Conservation (phyloP, 805 yeast genomes). For the Brettanomyces nanus region DNA sequence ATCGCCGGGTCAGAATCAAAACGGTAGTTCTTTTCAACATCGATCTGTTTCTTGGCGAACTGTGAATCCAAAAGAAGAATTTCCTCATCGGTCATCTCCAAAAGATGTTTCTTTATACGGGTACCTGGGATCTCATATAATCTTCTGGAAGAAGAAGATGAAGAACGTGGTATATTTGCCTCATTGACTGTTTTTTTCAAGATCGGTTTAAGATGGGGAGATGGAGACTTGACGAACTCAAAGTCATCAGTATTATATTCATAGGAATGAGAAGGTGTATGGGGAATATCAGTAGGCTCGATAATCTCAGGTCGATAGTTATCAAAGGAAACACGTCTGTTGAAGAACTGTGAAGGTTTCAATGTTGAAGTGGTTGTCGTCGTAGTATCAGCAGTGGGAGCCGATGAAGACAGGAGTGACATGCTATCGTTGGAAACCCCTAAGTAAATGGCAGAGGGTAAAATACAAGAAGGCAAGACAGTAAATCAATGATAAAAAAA, state of each 20-base stretch:
- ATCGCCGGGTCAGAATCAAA: slow-evolving; percentile 7
- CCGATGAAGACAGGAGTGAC: no score
- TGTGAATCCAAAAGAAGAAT: slow-evolving; percentile 47
- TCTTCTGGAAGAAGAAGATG: background rate
- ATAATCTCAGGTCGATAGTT: slow-evolving; percentile 27
- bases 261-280: slow-evolving; percentile 33
- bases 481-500: background rate
- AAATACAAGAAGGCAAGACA: background rate
- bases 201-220: slow-evolving; percentile 1
- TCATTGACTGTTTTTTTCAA: background rate
- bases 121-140: slow-evolving; percentile 6
- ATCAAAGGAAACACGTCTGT: slow-evolving; percentile 12
- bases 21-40: slow-evolving; percentile 26
- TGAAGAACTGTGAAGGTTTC: slow-evolving; percentile 6
- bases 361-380: background rate
- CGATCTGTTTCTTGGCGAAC: slow-evolving; percentile 31
- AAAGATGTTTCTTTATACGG: slow-evolving; percentile 33
- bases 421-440: background rate
- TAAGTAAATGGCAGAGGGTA: background rate
- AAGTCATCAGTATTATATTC: background rate
- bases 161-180: background rate
- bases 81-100: slow-evolving; percentile 47
- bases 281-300: slow-evolving; percentile 40
- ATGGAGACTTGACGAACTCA: background rate
- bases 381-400: no score